These are phyloP conservation scores for Nakaseomyces uthaithaninus DNA, from an alignment of 1,139 yeast species.

Conservation along the genomic window DNA sequence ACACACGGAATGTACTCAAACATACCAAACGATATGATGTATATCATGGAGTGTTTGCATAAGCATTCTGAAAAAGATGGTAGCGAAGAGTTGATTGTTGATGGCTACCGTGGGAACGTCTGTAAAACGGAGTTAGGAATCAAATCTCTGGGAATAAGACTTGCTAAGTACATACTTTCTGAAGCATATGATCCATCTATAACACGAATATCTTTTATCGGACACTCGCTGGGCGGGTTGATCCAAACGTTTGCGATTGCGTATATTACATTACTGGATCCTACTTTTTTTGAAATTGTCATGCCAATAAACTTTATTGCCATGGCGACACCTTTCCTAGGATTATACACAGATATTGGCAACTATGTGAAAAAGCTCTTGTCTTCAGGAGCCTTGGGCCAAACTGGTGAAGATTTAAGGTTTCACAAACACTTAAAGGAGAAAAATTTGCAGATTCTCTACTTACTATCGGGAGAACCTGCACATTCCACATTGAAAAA, in stretches of 20 bases:
- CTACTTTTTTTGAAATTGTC: constrained; percentile 56
- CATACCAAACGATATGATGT: constrained; percentile 77
- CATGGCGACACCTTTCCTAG: constrained; percentile 77
- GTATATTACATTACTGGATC: constrained; percentile 59
- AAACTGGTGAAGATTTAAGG: constrained; percentile 85
- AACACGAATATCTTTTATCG: constrained; percentile 66
- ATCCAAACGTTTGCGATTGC: constrained; percentile 87
- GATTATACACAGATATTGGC: constrained; percentile 77
- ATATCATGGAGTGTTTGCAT: constrained; percentile 72
- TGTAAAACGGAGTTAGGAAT: constrained; percentile 87
- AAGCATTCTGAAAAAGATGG: constrained; percentile 36
- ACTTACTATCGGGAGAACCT: constrained; percentile 71
- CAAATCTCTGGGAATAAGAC: constrained; percentile 70
- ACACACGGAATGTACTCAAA: constrained; percentile 91
- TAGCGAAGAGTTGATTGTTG: constrained; percentile 54
- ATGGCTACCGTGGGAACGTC: constrained; percentile 75
- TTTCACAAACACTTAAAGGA: constrained; percentile 32
- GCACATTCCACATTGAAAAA: constrained; percentile 56
- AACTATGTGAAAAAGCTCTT: constrained; percentile 73
- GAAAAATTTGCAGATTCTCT: constrained; percentile 53
- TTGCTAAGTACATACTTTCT: constrained; percentile 65
- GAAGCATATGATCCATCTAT: constrained; percentile 44
- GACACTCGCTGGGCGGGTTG: constrained; percentile 86
- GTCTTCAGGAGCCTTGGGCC: constrained; percentile 82
- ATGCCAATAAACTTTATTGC: constrained; percentile 72